phyloP scores from a whole-genome alignment of 306 rosid genomes.

The Hippophae rhamnoides region DNA sequence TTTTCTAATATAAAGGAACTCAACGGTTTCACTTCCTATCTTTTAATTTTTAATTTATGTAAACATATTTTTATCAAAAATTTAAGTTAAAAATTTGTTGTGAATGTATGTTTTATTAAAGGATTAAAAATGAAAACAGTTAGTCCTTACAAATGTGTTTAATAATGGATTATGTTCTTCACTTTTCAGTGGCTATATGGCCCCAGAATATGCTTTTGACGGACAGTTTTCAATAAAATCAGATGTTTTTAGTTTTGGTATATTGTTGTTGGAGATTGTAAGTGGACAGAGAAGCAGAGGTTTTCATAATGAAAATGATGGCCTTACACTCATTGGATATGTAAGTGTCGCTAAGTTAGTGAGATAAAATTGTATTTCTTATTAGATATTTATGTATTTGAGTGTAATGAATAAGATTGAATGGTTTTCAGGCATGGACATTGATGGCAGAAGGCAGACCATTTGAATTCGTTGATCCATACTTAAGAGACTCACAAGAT shows the following conservation, averaged over 20 bases:
- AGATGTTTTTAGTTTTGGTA: slow-evolving; percentile 15
- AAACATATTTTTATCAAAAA: too few species aligned
- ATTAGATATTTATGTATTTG: background rate
- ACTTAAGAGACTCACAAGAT: background rate
- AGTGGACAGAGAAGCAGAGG: slow-evolving; percentile 17
- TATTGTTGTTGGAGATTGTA: slow-evolving; percentile 17
- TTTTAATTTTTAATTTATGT: too few species aligned
- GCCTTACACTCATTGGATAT: slow-evolving; percentile 10
- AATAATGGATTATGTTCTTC: background rate
- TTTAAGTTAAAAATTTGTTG: too few species aligned
- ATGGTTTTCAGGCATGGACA: slow-evolving; percentile 19
- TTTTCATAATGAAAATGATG: background rate
- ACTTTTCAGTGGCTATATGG: slow-evolving; percentile 21
- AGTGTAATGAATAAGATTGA: background rate
- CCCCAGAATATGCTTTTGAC: slow-evolving; percentile 20
- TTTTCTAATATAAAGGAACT: too few species aligned
- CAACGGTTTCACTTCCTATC: too few species aligned
- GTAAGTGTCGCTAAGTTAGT: background rate
- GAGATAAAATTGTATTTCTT: background rate
- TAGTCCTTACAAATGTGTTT: background rate
- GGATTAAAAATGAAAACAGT: too few species aligned
- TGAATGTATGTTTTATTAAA: too few species aligned
- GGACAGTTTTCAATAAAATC: slow-evolving; percentile 19
- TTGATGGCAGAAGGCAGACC: slow-evolving; percentile 17
- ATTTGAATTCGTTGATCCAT: slow-evolving; percentile 14